Evolutionary conservation across 2,329 filamentous ascomycete genomes (phyloP), one percentile per base, ranked within the genome.

Genomic region (Geosmithia morbida): DNA sequence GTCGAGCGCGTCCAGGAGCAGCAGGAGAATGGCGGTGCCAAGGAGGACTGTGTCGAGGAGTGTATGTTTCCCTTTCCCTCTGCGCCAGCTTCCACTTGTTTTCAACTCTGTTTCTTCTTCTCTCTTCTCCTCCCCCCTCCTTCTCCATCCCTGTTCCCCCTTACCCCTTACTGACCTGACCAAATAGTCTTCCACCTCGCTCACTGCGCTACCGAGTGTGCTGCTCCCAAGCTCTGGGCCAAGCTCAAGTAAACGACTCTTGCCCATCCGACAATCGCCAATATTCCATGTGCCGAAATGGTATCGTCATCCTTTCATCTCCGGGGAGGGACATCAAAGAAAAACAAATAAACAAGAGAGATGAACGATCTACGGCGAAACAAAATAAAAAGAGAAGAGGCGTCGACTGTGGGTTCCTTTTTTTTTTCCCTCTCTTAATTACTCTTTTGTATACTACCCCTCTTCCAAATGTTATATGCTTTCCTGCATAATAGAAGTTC

Each of bases 41-140:
- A 85, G 61, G 92, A 98, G 78, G 89, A 97, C 74, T 98, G 92
- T 61, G 87, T 97, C 56, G 92, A 98, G 76, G 92, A 98, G 76
- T 98, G 92, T 97, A 84, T 70, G 89, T 80, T 47, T 18, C 40
- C n/a, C 40, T 18, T 3, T 20, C 13, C n/a, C n/a, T 3, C 7
- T 18, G 7, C 40, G 3, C n/a, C 3, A 13, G 19, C n/a, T n/a
- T 3, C 40, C 40, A 42, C 10, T n/a, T n/a, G 7, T 42, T 20
- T 10, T n/a, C n/a, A 18, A 16, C n/a, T n/a, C n/a, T n/a, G n/a
- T 26, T 26, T 26, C 17, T 40, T 40, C 17, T 16, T 17, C 11
- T 13, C 13, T 40, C 11, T 17, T 11, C 14, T 14, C 5, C 37
- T 17, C 11, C 20, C n/a, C 17, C n/a, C 17, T 30, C 48, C 40